phyloP scores from a whole-genome alignment of 192 early-diverging fungal genomes.

The Dissophora globulifera region DNA sequence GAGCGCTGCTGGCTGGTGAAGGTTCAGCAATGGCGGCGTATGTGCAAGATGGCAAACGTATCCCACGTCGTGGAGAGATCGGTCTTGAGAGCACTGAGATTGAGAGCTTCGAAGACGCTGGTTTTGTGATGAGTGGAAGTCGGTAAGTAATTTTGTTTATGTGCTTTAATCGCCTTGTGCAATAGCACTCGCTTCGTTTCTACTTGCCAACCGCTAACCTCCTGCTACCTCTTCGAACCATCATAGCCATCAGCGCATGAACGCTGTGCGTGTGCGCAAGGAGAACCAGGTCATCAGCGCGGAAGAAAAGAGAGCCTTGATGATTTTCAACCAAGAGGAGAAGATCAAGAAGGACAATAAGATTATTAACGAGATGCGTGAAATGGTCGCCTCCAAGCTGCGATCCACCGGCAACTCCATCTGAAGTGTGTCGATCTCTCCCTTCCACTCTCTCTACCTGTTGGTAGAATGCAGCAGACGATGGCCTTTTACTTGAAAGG shows the following conservation, averaged over 20 bases:
- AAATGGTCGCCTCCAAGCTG: conserved; percentile 77
- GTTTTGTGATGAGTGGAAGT: conserved; percentile 97
- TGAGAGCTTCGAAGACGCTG: conserved; percentile 82
- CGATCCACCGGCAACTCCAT: conserved; percentile 51
- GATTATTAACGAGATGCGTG: conserved; percentile 91
- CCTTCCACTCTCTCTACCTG: no score
- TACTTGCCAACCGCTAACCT: no score
- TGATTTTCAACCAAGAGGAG: conserved; percentile 91
- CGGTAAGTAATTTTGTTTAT: conserved; percentile 56
- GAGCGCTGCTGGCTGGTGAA: conserved; percentile 87
- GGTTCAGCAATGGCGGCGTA: conserved; percentile 91
- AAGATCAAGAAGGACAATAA: conserved; percentile 90
- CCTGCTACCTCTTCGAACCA: neutral
- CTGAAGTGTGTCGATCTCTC: no score
- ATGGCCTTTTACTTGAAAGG: no score
- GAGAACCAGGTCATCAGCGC: conserved; percentile 97
- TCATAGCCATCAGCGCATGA: conserved; percentile 87
- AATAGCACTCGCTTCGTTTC: no score
- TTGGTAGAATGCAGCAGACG: no score
- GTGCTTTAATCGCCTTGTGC: neutral
- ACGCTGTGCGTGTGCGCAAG: conserved; percentile 94
- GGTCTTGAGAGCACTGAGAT: conserved; percentile 89
- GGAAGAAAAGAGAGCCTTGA: conserved; percentile 90
- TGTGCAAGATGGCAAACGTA: conserved; percentile 92
- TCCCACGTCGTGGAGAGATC: conserved; percentile 97